A percentile compares a stretch with the other conserved stretches of the same genome.
Evolutionary conservation across 495 filamentous ascomycete species (phyloP).

Genomic region (Penicillium manginii): DNA sequence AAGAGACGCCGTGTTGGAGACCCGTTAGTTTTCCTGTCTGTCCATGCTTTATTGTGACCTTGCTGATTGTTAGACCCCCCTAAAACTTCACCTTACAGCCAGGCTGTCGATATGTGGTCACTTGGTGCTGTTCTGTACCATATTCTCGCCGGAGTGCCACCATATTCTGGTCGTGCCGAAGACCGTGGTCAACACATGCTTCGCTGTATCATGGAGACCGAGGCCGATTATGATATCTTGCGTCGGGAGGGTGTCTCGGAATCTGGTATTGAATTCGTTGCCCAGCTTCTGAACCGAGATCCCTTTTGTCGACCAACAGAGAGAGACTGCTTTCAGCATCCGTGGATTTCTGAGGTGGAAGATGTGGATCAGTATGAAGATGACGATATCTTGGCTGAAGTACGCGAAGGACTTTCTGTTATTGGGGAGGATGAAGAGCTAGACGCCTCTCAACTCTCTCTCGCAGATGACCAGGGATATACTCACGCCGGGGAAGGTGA

Average conservation of each 20-base stretch:
- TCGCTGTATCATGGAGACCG: slow-evolving; percentile 77
- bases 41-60: background rate
- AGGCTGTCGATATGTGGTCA: slow-evolving; percentile 94
- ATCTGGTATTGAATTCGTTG: slow-evolving; percentile 70
- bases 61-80: slow-evolving; percentile 39
- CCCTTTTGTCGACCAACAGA: slow-evolving; percentile 71
- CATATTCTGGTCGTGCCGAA: slow-evolving; percentile 70
- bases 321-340: slow-evolving; percentile 61
- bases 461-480: slow-evolving; percentile 41
- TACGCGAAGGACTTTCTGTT: slow-evolving; percentile 48
- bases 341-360: slow-evolving; percentile 63
- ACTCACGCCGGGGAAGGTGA: slow-evolving; percentile 29
- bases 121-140: slow-evolving; percentile 89
- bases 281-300: slow-evolving; percentile 72
- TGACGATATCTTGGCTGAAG: slow-evolving; percentile 53
- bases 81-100: slow-evolving; percentile 70
- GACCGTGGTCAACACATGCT: slow-evolving; percentile 66
- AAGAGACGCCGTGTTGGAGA: slow-evolving; percentile 58
- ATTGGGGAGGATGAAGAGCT: slow-evolving; percentile 54
- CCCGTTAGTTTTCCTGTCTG: slow-evolving; percentile 36
- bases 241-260: slow-evolving; percentile 58
- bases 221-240: slow-evolving; percentile 65
- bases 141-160: slow-evolving; percentile 71
- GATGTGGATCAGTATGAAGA: slow-evolving; percentile 50
- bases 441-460: slow-evolving; percentile 70